Base-by-base conservation (phyloP, 306 rosid genomes). In the Spatholobus suberectus region DNA sequence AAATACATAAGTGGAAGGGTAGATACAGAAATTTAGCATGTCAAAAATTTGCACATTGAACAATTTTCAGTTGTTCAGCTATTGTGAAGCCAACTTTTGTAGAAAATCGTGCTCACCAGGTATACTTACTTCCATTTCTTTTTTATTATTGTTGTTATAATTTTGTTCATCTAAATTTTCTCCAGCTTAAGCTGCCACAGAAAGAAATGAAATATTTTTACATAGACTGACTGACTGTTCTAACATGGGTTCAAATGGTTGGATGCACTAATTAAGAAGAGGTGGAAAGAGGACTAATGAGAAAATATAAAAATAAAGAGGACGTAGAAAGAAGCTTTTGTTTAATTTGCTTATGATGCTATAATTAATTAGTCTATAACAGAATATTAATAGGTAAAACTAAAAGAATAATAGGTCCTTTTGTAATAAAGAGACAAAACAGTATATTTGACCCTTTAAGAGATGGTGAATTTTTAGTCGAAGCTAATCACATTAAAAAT, bases 81-180 rank as follows among this genome's bases (percentile, higher is more conserved):
- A 10, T 35, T 9, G 14, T 44, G 85, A 59, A 81, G 76, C 72
- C 26, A 15, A 9, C 24, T 76, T n/a, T 47, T 76, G 83, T 84
- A 43, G 76, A 84, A 54, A 38, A 37, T 29, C 2, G 77, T 75
- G 86, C 70, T 54, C 12, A 63, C 47, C 27, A 29, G 52, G 11
- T 9, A 47, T 27, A 41, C n/a, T n/a, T n/a, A n/a, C 43, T 51
- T 71, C 35, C 52, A 37, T 37, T 54, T 38, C 1, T 32, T 49
- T 35, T 7, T 13, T 46, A 4, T 15, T 15, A n/a, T 14, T 14
- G 17, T 37, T 4, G 4, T 37, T 37, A 37, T 37, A 37, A 37
- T 6, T 37, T 37, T 37, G 8, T 37, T 57, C 14, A 57, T 57
- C 32, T 9, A 57, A 21, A 4, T 23, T 57, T 57, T 54, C 27